phyloP scores from a whole-genome alignment of 805 yeast genomes.

The Candida bentonensis region DNA sequence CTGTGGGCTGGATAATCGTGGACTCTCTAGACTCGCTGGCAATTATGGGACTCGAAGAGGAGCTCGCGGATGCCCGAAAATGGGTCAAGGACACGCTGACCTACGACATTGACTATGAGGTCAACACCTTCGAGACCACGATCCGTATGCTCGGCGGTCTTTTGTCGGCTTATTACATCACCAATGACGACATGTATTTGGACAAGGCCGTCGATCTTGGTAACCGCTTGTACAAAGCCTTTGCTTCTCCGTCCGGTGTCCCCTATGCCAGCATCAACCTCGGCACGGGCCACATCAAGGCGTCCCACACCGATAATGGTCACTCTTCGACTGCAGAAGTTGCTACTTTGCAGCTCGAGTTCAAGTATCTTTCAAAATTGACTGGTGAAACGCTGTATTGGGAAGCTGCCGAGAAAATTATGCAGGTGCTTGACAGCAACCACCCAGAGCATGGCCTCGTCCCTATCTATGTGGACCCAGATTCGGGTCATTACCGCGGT shows the following conservation, averaged over 20 bases:
- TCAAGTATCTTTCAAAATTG: conserved; percentile 36
- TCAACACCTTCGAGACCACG: conserved; percentile 37
- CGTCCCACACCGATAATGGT: conserved; percentile 1
- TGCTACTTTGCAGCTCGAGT: conserved; percentile 37
- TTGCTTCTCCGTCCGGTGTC: conserved; percentile 44
- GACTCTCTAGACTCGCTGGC: conserved; percentile 39
- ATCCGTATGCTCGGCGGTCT: conserved; percentile 42
- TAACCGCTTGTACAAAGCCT: conserved; percentile 35
- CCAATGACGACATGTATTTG: conserved; percentile 24
- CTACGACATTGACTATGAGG: conserved; percentile 43
- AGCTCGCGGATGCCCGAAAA: conserved; percentile 26
- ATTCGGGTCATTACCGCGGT: conserved; percentile 56
- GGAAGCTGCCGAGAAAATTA: conserved; percentile 51
- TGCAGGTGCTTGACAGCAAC: conserved; percentile 52
- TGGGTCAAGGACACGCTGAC: conserved; percentile 22
- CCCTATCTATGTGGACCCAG: conserved; percentile 69
- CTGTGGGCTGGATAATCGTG: conserved; percentile 32
- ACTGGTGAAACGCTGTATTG: conserved; percentile 35
- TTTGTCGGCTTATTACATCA: conserved; percentile 37
- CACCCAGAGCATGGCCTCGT: conserved; percentile 61
- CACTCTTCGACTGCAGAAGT: conserved; percentile 29
- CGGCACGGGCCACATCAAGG: neutral
- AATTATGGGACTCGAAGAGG: conserved; percentile 30
- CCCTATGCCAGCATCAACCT: conserved; percentile 25
- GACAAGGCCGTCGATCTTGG: conserved; percentile 33